Evolutionary conservation across 129 eudicot genomes (phyloP), one percentile per base, ranked within the genome.

Genomic region (Flaveria linearis): DNA sequence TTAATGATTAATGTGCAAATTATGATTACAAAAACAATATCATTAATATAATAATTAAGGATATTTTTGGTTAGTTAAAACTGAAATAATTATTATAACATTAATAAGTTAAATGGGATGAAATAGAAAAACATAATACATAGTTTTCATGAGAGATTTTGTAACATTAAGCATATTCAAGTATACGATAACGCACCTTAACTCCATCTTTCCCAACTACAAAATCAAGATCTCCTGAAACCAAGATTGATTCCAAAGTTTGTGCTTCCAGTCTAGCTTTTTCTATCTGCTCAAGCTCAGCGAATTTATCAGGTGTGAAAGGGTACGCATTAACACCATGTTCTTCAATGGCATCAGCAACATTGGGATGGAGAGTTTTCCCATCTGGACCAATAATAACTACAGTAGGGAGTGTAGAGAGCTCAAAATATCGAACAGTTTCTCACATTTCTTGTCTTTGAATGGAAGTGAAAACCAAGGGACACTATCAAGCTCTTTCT

Each of bases 321-420:
- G 97, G 98, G 68, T 82, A 93, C 3, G 92, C 91, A 26, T 61
- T 23, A n/a, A 16, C n/a, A 25, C 98, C 98, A 25, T 93, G 90
- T 53, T 90, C 97, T 75, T 88, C 93, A 17, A 93, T 72, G 39
- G 83, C 91, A 39, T 88, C 93, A 62, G 85, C 91, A 23, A 76
- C 96, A 74, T 93, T 90, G 1, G 84, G 63, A 53, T 90, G 97
- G 56, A 90, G 88, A 22, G 97, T 93, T 71, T 88, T 91, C 39
- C 98, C 98, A 76, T 88, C 91, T 4, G 91, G 91, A 36, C 97
- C 93, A 68, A 93, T 73, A 26, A 88, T 73, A 76, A 93, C 91
- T 33, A 93, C 45, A 17, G 96, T 84, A 7, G 97, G 97, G 39
- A 90, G 82, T 42, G 77, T 26, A 1, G 84, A 62, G 53, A 88